Percentiles rank a stretch among this genome's conserved stretches.
Conservation (phyloP, 345 rosid species). For the Citrus maxima region DNA sequence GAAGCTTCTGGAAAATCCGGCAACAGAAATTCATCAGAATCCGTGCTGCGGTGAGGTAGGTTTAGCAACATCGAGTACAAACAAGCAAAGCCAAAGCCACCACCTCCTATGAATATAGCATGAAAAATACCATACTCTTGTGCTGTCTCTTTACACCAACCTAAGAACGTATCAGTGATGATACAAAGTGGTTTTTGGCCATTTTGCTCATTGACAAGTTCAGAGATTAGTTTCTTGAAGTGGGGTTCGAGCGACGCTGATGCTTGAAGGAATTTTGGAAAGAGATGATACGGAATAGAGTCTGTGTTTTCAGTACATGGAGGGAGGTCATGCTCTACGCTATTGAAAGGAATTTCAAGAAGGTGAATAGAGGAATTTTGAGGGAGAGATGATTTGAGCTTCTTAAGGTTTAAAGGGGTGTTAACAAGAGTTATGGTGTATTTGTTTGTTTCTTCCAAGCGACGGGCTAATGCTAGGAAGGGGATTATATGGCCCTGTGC, state of each 20-base stretch:
- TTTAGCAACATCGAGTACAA: slow-evolving; percentile 25
- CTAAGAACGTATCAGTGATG: background rate
- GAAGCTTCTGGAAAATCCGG: slow-evolving; percentile 27
- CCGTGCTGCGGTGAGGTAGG: slow-evolving; percentile 15
- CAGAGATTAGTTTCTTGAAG: slow-evolving; percentile 23
- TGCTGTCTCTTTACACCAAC: slow-evolving; percentile 14
- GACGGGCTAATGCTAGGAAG: slow-evolving; percentile 40
- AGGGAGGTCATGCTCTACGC: slow-evolving; percentile 46
- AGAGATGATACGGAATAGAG: slow-evolving; percentile 35
- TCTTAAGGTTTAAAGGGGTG: slow-evolving; percentile 30
- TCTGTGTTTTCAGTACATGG: slow-evolving; percentile 41
- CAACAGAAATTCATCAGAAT: slow-evolving; percentile 17
- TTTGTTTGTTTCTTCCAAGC: slow-evolving; percentile 18
- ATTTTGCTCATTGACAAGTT: slow-evolving; percentile 10
- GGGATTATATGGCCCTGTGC: slow-evolving; percentile 48
- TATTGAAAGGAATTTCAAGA: slow-evolving; percentile 39
- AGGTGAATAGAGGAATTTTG: slow-evolving; percentile 34
- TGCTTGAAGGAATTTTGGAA: slow-evolving; percentile 36
- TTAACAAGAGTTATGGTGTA: slow-evolving; percentile 25
- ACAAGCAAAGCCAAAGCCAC: slow-evolving; percentile 31
- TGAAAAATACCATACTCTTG: slow-evolving; percentile 30
- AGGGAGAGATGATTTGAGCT: slow-evolving; percentile 32
- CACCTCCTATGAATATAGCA: slow-evolving; percentile 20
- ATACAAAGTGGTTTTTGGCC: slow-evolving; percentile 35
- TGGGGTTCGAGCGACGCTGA: slow-evolving; percentile 29